These are phyloP conservation scores for Candida pseudoviswanathii DNA, from an alignment of 1,139 yeast species.

Conservation along the genomic window DNA sequence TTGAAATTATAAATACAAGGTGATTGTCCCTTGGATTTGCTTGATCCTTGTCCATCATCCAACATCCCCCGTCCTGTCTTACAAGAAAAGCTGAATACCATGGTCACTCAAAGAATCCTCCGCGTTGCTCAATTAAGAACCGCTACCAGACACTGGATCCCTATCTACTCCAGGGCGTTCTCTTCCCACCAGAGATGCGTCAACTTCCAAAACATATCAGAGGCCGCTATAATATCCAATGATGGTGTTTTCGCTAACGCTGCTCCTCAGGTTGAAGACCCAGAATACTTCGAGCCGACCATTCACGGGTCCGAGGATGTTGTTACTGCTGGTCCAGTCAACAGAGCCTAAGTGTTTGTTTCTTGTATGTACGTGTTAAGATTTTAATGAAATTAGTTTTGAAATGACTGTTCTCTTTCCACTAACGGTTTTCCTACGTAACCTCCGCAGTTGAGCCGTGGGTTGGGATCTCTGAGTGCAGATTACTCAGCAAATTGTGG, in stretches of 20 bases:
- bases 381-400: neutral
- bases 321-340: conserved; percentile 50
- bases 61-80: neutral
- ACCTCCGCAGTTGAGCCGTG: too few relatives aligned
- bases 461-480: too few relatives aligned
- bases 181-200: conserved; percentile 43
- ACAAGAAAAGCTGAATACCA: conserved; percentile 14
- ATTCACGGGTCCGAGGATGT: conserved; percentile 45
- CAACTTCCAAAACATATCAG: conserved; percentile 38
- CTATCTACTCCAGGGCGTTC: conserved; percentile 25
- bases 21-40: neutral
- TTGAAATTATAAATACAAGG: neutral
- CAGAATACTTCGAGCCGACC: conserved; percentile 41
- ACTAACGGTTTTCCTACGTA: too few relatives aligned
- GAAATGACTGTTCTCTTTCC: too few relatives aligned
- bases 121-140: conserved; percentile 42
- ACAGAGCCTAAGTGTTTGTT: conserved; percentile 18
- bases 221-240: conserved; percentile 38
- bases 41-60: too few relatives aligned
- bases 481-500: neutral
- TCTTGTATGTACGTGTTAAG: neutral
- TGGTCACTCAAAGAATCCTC: conserved; percentile 37
- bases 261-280: conserved; percentile 19
- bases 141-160: conserved; percentile 51
- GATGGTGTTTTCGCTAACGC: conserved; percentile 31